A percentile compares a stretch with the other conserved stretches of the same genome.
Evolutionary conservation across 202 grass and related monocot species (phyloP).

Genomic region (Zoysia matrella): DNA sequence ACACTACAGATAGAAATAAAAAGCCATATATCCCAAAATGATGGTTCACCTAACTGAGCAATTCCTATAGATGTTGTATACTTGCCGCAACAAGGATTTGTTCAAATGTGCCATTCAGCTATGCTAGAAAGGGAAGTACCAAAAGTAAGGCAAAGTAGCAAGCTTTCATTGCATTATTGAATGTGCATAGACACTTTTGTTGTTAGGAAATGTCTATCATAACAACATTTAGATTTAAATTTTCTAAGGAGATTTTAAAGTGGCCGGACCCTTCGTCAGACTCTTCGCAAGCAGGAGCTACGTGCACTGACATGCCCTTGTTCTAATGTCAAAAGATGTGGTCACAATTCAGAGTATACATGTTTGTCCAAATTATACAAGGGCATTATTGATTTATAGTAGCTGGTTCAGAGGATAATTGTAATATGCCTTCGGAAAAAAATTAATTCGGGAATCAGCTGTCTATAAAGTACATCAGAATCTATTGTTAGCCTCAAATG

Average conservation of each 20-base stretch:
- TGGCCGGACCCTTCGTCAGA: too few species aligned
- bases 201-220: constrained; percentile 16
- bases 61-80: constrained; percentile 44
- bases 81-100: constrained; percentile 30
- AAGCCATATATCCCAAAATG: constrained; percentile 27
- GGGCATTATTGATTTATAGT: not conserved
- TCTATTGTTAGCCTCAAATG: constrained; percentile 19
- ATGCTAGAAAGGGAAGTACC: constrained; percentile 13
- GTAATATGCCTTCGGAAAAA: constrained; percentile 2
- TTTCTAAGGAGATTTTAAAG: not conserved
- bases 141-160: not conserved
- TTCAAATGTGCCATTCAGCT: constrained; percentile 26
- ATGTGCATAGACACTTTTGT: not conserved
- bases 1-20: constrained; percentile 36
- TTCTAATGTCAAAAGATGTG: not conserved
- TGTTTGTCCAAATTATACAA: not conserved
- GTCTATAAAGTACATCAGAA: constrained; percentile 5
- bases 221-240: not conserved
- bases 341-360: not conserved
- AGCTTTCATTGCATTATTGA: constrained; percentile 8
- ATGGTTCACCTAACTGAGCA: constrained; percentile 49
- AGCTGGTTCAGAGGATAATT: not conserved
- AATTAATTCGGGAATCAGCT: not conserved
- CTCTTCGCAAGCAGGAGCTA: too few species aligned
- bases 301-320: too few species aligned